Evolutionary conservation across 257 asterid genomes (phyloP), one percentile per base, ranked within the genome.

Genomic region (Solanum lycopersicoides): DNA sequence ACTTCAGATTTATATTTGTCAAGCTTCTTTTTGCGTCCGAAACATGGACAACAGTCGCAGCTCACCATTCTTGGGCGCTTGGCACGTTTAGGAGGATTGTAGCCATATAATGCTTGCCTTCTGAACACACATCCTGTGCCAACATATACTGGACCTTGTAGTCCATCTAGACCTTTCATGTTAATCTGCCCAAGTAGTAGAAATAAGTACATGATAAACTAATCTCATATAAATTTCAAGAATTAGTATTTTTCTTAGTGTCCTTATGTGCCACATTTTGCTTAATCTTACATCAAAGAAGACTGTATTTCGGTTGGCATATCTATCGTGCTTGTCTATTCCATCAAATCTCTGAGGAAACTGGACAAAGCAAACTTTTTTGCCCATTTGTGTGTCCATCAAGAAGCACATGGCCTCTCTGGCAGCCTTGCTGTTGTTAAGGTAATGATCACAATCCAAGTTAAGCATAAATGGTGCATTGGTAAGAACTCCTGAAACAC

Each of bases 321-420:
- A 96, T 95, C 99, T 87, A 86, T 97, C 99, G 8, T 93, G 94
- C 86, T 90, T 93, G 91, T 97, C 99, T 35, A 97, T 97, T n/a
- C 99, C 99, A 88, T 96, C 99, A 63, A 97, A 96, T 88, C 99
- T 94, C 90, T 97, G 99, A 71, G 99, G 99, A 87, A 97, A 97
- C 90, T 97, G 99, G 76, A 97, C 99, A 60, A 95, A 97, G 90
- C 98, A 97, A 63, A 97, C 92, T 90, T 97, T 95, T 93, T 93
- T 94, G 59, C 99, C 99, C 37, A 92, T 92, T 87, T 93, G 95
- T 18, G 97, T 97, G 84, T 97, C 99, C 99, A 97, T 95, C 93
- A 95, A 88, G 94, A 97, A 97, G 88, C 99, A 97, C 99, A 97
- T 97, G 83, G 99, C 95, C 86, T 97, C 99, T 86, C 99, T 93